phyloP scores from a whole-genome alignment of 1,284 basidiomycete species.

The Inonotus hispidus region DNA sequence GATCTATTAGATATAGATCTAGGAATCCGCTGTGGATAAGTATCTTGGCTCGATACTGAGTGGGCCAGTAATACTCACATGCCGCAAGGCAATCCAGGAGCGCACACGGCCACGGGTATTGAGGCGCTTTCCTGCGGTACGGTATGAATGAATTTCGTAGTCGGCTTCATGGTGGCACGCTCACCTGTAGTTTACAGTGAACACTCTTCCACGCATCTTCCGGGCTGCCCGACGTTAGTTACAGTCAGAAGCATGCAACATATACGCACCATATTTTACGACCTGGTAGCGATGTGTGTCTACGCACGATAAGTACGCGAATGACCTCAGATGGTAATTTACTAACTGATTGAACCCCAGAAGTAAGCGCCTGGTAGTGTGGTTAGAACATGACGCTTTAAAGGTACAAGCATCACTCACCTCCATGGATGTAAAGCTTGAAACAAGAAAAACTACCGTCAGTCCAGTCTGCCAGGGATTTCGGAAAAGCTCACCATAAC shows the following conservation, averaged over 20 bases:
- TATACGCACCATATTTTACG: slow-evolving; percentile 45
- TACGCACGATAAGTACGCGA: slow-evolving; percentile 23
- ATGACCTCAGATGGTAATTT: slow-evolving; percentile 23
- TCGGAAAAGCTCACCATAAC: slow-evolving; percentile 43
- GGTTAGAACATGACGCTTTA: background rate
- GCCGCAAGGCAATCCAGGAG: slow-evolving; percentile 77
- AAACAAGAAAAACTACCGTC: background rate
- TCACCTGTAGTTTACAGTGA: slow-evolving; percentile 55
- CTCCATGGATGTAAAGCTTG: slow-evolving; percentile 72
- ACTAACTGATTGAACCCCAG: slow-evolving; percentile 60
- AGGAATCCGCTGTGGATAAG: background rate
- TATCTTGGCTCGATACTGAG: background rate
- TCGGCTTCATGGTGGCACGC: slow-evolving; percentile 2
- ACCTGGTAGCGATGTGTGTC: slow-evolving; percentile 72
- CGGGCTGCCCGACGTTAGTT: slow-evolving; percentile 39
- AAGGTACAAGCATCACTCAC: slow-evolving; percentile 27
- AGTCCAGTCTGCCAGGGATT: background rate
- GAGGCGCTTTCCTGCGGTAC: slow-evolving; percentile 59
- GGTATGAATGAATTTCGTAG: background rate
- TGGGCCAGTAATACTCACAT: slow-evolving; percentile 36
- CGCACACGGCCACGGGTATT: slow-evolving; percentile 86
- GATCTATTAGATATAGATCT: slow-evolving; percentile 79
- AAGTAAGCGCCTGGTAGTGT: slow-evolving; percentile 50
- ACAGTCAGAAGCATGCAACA: background rate
- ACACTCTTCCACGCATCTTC: slow-evolving; percentile 66